Evolutionary conservation across 2,329 filamentous ascomycete genomes (phyloP), one percentile per base, ranked within the genome.

Genomic region (Calonectria hawksworthii): DNA sequence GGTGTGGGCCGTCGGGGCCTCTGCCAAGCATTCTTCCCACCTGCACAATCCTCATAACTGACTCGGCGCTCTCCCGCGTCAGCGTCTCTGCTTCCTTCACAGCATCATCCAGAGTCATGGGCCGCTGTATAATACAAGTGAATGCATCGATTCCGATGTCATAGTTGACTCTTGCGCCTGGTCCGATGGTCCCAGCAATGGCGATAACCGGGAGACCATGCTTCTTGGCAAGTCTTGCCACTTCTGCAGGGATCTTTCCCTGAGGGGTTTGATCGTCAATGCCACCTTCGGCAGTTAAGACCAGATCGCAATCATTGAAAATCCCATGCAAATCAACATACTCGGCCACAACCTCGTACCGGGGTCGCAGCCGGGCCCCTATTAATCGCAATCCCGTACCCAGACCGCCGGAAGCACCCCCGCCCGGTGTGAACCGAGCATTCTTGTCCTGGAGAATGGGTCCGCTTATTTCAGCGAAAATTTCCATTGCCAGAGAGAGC

Each of bases 201-300:
- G 84, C 85, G 51, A 86, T 81, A 2, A 90, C 89, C 0, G 88
- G 88, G 4, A 88, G 83, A 6, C 85, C 85, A 74, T 85, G 85
- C 67, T 82, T 81, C 78, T 86, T 88, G 4, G 89, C 89, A 13
- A 88, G 84, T 68, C 85, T 82, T 13, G 88, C 89, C 32, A 91
- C 85, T 78, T 90, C 89, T 4, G 86, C 88, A 11, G 89, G 89
- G 75, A 90, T 89, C 78, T 90, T 90, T 2, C 89, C 89, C 54
- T 85, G 82, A 0, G 88, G 86, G 0, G 88, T 89, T 75, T 90
- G 89, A 59, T 86, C 84, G 75, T 90, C 89, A 21, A 90, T 85
- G 13, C 88, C 87, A 0, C 89, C 89, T 77, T 91, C 89, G 2
- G 88, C 89, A 0, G 89, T 90, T 75, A 90, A 83, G 0, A 90